Evolutionary conservation across 2,329 filamentous ascomycete species (phyloP).

Genomic region (Trichoderma sp.): DNA sequence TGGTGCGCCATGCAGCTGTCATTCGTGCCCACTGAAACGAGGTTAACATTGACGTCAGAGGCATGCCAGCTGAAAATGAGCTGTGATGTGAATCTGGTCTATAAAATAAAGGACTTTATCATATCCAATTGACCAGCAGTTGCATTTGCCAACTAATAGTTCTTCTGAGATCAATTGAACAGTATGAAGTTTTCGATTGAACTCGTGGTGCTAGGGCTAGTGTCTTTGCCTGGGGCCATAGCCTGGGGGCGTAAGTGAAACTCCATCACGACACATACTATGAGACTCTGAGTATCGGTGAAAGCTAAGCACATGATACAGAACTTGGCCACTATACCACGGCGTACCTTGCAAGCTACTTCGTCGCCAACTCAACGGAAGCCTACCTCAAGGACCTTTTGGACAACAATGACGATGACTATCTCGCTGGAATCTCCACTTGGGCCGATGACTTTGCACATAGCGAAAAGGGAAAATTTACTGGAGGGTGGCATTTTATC

Average conservation of each 20-base stretch:
- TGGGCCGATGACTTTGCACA: not conserved
- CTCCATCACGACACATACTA: not conserved
- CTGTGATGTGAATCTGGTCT: not conserved
- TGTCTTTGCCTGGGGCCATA: not conserved
- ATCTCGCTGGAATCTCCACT: not conserved
- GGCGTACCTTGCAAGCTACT: not conserved
- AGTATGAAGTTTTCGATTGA: not conserved
- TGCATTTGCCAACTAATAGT: not conserved
- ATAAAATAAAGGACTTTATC: not conserved
- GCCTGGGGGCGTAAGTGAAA: not conserved
- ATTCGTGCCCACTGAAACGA: not conserved
- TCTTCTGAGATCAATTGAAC: rapidly evolving
- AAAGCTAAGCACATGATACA: not conserved
- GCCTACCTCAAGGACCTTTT: not conserved
- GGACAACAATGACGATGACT: not conserved
- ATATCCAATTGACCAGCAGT: not conserved
- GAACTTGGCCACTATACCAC: not conserved
- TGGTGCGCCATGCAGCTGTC: not conserved
- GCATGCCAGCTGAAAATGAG: not conserved
- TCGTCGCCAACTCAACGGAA: not conserved
- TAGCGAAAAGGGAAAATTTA: rapidly evolving
- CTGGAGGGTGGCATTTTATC: not conserved
- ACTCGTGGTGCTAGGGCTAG: not conserved
- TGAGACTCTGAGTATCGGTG: not conserved
- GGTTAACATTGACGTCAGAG: not conserved